A percentile compares a stretch with the other conserved stretches of the same genome.
Evolutionary conservation across 768 basidiomycete species (phyloP).

Genomic region (Fomitopsis serialis): DNA sequence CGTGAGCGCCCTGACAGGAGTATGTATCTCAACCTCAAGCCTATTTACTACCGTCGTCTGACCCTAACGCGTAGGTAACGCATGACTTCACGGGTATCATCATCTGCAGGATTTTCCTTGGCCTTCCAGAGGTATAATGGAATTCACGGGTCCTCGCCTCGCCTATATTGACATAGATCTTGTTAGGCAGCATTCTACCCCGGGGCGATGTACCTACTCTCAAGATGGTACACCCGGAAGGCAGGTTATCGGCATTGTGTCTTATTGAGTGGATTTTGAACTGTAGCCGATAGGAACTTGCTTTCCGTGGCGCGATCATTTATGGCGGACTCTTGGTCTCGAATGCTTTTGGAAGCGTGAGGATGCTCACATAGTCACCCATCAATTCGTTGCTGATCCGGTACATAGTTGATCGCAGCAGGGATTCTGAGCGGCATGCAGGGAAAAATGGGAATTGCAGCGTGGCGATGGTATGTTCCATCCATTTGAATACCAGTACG

Average conservation of each 20-base stretch:
- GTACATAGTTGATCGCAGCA: conserved; percentile 58
- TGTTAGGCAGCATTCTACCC: conserved; percentile 59
- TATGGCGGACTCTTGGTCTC: conserved; percentile 57
- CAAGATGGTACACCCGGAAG: conserved; percentile 33
- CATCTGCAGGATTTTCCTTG: conserved; percentile 57
- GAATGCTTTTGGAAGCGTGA: conserved; percentile 62
- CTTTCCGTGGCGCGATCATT: conserved; percentile 56
- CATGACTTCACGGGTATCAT: conserved; percentile 49
- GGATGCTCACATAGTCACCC: conserved; percentile 9
- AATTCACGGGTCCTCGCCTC: neutral
- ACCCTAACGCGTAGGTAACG: conserved; percentile 36
- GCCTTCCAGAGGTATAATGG: conserved; percentile 53
- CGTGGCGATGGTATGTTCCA: conserved; percentile 58
- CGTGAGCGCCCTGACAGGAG: conserved; percentile 58
- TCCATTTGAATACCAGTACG: neutral
- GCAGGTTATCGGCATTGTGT: conserved; percentile 12
- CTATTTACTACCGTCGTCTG: neutral
- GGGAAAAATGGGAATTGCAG: conserved; percentile 56
- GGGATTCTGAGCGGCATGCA: conserved; percentile 69
- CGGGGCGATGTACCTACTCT: conserved; percentile 38
- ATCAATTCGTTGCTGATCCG: neutral
- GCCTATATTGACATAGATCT: neutral
- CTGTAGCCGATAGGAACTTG: conserved; percentile 42
- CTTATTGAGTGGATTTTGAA: neutral
- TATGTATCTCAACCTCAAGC: conserved; percentile 20